Evolutionary conservation across 208 protist genomes (phyloP).

Genomic region (Leishmania mexicana): DNA sequence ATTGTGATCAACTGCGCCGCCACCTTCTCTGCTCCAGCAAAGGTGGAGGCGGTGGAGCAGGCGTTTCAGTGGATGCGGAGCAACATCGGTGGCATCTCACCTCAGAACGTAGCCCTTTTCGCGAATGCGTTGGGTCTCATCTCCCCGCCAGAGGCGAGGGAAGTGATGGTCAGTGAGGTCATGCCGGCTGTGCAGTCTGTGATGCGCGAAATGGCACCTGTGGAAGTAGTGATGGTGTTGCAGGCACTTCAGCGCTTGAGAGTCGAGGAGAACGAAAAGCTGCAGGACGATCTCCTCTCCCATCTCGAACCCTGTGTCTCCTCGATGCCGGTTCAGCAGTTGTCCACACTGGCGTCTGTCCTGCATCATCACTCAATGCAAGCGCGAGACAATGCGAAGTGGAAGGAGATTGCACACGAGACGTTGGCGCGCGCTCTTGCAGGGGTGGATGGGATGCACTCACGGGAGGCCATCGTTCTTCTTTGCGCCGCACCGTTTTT

Average conservation of each 20-base stretch:
- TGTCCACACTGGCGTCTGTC: constrained; percentile 72
- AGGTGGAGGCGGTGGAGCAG: constrained; percentile 50
- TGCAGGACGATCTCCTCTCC: constrained; percentile 54
- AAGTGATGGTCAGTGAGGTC: constrained; percentile 50
- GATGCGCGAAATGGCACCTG: constrained; percentile 69
- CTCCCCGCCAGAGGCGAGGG: constrained; percentile 32
- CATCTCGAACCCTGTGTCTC: constrained; percentile 55
- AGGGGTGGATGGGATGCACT: constrained; percentile 66
- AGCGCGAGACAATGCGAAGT: constrained; percentile 37
- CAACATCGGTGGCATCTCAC: constrained; percentile 63
- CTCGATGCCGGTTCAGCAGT: constrained; percentile 68
- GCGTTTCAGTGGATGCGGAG: constrained; percentile 65
- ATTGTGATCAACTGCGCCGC: constrained; percentile 78
- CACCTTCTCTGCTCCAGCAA: constrained; percentile 43
- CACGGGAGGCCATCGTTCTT: constrained; percentile 70
- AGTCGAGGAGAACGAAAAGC: constrained; percentile 36
- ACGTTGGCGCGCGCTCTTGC: constrained; percentile 42
- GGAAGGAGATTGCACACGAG: constrained; percentile 37
- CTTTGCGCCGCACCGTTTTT: constrained; percentile 42
- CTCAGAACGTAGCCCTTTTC: constrained; percentile 82
- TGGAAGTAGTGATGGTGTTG: constrained; percentile 86
- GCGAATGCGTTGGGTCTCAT: constrained; percentile 70
- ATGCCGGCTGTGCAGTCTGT: constrained; percentile 48
- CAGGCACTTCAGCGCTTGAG: constrained; percentile 70
- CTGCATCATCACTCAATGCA: constrained; percentile 41